Evolutionary conservation across 371 early-diverging fungal genomes (phyloP).

Genomic region (Rhizopus microsporus): DNA sequence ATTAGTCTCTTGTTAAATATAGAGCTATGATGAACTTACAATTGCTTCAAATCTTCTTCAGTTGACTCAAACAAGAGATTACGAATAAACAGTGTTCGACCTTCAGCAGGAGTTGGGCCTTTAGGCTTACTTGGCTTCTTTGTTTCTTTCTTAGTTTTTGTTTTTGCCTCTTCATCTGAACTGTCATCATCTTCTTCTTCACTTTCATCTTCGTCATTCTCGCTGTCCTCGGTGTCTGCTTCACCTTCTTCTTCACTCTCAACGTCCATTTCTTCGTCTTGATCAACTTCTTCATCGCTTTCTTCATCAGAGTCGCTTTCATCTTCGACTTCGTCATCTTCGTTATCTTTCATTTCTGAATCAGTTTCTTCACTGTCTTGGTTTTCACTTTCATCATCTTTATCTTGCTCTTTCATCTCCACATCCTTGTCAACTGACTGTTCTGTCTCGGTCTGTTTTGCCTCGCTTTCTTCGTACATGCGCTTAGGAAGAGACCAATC

Average conservation of each 20-base stretch:
- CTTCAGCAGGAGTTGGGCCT: conserved; percentile 54
- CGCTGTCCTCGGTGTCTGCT: conserved; percentile 34
- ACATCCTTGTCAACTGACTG: conserved; percentile 22
- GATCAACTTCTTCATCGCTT: conserved; percentile 30
- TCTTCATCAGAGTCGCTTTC: conserved; percentile 24
- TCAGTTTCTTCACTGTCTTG: conserved; percentile 50
- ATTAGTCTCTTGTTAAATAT: not conserved
- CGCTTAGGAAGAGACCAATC: conserved; percentile 85
- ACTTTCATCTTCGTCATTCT: conserved; percentile 46
- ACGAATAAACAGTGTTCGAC: conserved; percentile 88
- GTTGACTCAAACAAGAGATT: conserved; percentile 90
- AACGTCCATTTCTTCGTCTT: conserved; percentile 38
- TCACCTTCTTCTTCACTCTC: conserved; percentile 43
- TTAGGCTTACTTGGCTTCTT: conserved; percentile 22
- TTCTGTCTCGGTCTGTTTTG: conserved; percentile 32
- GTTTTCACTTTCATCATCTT: conserved; percentile 43
- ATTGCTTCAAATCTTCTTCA: conserved; percentile 75
- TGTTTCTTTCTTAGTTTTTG: conserved; percentile 26
- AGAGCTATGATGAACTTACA: conserved; percentile 45
- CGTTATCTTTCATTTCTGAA: conserved; percentile 29
- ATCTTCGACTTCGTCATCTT: conserved; percentile 42
- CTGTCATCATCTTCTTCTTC: conserved; percentile 42
- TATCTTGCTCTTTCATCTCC: conserved; percentile 29
- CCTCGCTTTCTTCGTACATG: conserved; percentile 64
- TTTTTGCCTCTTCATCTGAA: conserved; percentile 34